These are phyloP conservation scores for Calcarisporium arbuscula DNA, from an alignment of 2,329 filamentous ascomycete species.

Conservation along the genomic window DNA sequence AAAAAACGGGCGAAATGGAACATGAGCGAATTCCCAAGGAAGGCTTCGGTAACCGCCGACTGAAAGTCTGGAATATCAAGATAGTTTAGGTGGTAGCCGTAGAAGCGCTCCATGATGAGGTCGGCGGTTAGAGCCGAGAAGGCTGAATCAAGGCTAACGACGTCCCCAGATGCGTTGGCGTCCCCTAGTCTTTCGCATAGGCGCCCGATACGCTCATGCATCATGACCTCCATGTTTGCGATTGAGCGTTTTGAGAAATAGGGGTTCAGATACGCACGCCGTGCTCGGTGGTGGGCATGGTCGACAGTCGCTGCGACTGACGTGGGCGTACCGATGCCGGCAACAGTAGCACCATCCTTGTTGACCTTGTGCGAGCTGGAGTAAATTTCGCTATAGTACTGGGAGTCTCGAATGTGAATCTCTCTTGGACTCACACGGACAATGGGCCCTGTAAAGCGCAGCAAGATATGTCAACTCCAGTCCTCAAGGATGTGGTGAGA, in stretches of 20 bases:
- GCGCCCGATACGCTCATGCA: conserved; percentile 10
- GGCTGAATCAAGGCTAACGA: conserved; percentile 10
- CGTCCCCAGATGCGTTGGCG: background rate
- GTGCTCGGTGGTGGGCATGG: conserved; percentile 10
- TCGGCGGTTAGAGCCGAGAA: conserved; percentile 15
- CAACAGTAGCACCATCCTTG: conserved; percentile 4
- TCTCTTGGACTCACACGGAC: conserved; percentile 26
- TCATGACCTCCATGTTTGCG: conserved; percentile 10
- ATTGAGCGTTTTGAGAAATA: conserved; percentile 20
- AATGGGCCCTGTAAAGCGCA: conserved; percentile 24
- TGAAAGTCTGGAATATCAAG: conserved; percentile 9
- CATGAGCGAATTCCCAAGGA: conserved; percentile 3
- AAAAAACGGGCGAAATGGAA: conserved; percentile 11
- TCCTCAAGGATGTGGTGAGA: no score
- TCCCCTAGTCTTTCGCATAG: conserved; percentile 7
- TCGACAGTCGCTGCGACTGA: conserved; percentile 8
- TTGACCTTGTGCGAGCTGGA: conserved; percentile 6
- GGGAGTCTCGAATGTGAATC: conserved; percentile 21
- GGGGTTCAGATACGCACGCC: conserved; percentile 11
- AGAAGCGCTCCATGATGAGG: conserved; percentile 12
- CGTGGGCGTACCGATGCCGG: conserved; percentile 7
- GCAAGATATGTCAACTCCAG: no score
- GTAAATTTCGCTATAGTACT: conserved; percentile 21
- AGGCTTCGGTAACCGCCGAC: conserved; percentile 5
- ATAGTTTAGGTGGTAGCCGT: conserved; percentile 12